Evolutionary conservation across 768 basidiomycete species (phyloP), one percentile per base, ranked within the genome.

Genomic region (Termitomyces sp.): DNA sequence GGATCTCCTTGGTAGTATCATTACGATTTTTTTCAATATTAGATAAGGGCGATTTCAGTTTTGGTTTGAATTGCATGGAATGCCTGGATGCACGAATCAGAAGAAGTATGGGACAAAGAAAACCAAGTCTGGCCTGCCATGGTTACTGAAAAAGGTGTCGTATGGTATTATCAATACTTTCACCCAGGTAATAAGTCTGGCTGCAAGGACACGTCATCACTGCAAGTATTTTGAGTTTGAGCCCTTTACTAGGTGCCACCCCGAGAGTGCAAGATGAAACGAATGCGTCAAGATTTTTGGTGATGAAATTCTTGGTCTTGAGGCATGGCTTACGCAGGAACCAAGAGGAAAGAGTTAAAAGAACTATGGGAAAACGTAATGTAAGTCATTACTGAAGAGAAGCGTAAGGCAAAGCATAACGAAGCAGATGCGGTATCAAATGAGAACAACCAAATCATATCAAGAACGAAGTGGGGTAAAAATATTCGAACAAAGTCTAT

Each of bases 1-100:
- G 72, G 73, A 39, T 73, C 78, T 46, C 76, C 78, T 27, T 81
- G 78, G 80, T 81, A 72, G 61, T 30, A 54, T 48, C 6, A 22
- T 30, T 36, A 27, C 8, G 12, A 37, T 33, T 22, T 34, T 33
- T 18, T 51, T 30, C 34, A 6, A 34, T 18, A 24, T 20, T 36
- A 45, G 27, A 36, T n/a, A 31, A 50, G 69, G 66, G 67, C 68
- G 61, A 72, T 74, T 33, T 66, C 63, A 63, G 58, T 66, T 52
- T 24, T 53, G 24, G 18, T 53, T 41, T 11, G 2, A 18, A 39
- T 30, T 11, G 24, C 69, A 68, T 67, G 68, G 61, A 64, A 65
- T 68, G 61, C 66, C 52, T 58, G 58, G 49, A 66, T 67, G 70
- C 63, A 71, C 54, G 51, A 24, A 36, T 18, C 12, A 8, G 18